phyloP scores from a whole-genome alignment of 2,329 filamentous ascomycete species.

The Neopestalotiopsis sp. region DNA sequence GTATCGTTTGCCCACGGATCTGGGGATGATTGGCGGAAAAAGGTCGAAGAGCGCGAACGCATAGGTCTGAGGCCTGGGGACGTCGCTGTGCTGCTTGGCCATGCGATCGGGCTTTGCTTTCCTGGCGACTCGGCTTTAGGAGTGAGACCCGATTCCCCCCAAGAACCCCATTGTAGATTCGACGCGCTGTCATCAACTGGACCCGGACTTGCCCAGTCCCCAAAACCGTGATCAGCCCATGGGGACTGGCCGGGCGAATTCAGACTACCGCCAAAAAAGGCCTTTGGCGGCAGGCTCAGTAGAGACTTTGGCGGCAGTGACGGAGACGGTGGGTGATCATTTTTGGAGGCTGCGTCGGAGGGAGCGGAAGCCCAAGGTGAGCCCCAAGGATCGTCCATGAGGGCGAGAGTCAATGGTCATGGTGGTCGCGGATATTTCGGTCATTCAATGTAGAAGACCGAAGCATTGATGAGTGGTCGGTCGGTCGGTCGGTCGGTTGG shows the following conservation, averaged over 20 bases:
- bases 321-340: constrained; percentile 36
- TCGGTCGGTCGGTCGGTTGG: background rate
- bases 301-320: constrained; percentile 38
- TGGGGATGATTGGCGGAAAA: constrained; percentile 42
- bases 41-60: constrained; percentile 37
- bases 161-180: constrained; percentile 36
- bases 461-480: background rate
- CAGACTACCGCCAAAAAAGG: constrained; percentile 42
- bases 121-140: constrained; percentile 37
- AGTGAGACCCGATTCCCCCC: constrained; percentile 34
- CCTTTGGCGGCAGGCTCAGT: constrained; percentile 47
- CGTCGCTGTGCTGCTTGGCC: constrained; percentile 43
- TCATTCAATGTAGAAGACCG: constrained; percentile 7
- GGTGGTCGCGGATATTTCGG: constrained; percentile 24
- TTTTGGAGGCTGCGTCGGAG: constrained; percentile 36
- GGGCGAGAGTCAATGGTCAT: constrained; percentile 34
- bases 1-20: constrained; percentile 48
- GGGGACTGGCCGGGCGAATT: constrained; percentile 41
- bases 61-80: constrained; percentile 38
- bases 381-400: constrained; percentile 69
- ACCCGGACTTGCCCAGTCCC: constrained; percentile 43
- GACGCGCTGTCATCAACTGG: constrained; percentile 27
- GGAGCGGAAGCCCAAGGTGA: constrained; percentile 61
- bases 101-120: constrained; percentile 44
- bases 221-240: constrained; percentile 46